Conservation (phyloP, 305 asterid genomes). For the Fraxinus platypoda region DNA sequence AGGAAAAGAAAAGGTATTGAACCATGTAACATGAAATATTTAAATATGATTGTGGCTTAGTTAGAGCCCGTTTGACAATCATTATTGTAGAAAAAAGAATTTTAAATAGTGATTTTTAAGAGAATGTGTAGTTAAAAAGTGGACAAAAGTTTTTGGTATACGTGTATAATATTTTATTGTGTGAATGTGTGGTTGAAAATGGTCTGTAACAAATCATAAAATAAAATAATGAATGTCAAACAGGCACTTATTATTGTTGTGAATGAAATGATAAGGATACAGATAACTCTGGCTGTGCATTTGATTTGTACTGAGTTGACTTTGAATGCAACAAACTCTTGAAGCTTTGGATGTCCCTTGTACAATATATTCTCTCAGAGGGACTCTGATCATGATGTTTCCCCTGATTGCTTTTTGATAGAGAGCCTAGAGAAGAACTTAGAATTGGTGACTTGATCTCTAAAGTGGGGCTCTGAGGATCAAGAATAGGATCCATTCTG, state of each 20-base stretch:
- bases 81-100: not conserved
- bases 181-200: not conserved
- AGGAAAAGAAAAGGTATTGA: conserved; percentile 35
- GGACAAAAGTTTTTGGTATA: not conserved
- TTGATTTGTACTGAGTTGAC: conserved; percentile 36
- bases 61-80: not conserved
- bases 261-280: conserved; percentile 53
- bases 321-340: conserved; percentile 44
- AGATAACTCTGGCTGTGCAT: conserved; percentile 39
- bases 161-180: not conserved
- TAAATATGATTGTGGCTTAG: conserved; percentile 22
- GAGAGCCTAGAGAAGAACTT: conserved; percentile 35
- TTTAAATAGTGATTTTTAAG: not conserved
- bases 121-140: not conserved
- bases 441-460: conserved; percentile 34
- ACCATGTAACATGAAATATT: conserved; percentile 16
- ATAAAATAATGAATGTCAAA: not conserved
- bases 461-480: conserved; percentile 36
- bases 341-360: conserved; percentile 46
- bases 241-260: conserved; percentile 8
- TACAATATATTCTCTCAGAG: conserved; percentile 30
- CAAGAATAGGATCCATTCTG: conserved; percentile 29
- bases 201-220: not conserved
- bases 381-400: conserved; percentile 40
- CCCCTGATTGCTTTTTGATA: conserved; percentile 33